Evolutionary conservation across 2,329 filamentous ascomycete genomes (phyloP), one percentile per base, ranked within the genome.

Genomic region (Aspergillus fumigatus): DNA sequence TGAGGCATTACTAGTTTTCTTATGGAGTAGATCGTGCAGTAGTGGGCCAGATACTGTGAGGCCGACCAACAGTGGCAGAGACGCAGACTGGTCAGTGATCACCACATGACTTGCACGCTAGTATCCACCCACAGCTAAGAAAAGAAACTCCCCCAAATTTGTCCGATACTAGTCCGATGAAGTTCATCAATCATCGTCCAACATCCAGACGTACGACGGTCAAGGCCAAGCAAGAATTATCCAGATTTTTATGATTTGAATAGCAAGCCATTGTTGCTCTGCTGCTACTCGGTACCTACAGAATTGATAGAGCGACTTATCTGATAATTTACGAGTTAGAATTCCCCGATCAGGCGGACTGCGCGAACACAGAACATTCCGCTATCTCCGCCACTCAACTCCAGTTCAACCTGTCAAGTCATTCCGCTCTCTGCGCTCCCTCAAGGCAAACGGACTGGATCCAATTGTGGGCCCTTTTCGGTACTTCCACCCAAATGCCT

Each of bases 361-460:
- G 41, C 48, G 52, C 48, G 48, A 27, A 55, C 53, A 48, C 57
- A 58, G 55, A 53, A 45, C 59, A 58, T 56, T 56, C 50, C 60
- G 56, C 63, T 62, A 62, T 61, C 57, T 58, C 51, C 62, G 63
- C 63, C 63, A 64, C 63, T 64, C 53, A 48, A 55, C 52, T 53
- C 51, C 51, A 57, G 55, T 45, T 55, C 49, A 62, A 59, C 63
- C 62, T 65, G 62, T 65, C 63, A 64, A 56, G 51, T 62, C 27
- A 29, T 57, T 50, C 54, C 51, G 35, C 54, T 49, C 51, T 54
- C 45, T 40, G 48, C 43, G 29, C 41, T 48, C 48, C 45, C 41
- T 57, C 48, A 50, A 48, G 27, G 50, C 53, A 48, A 56, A 51
- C 49, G 47, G 38, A 52, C 54, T 35, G 29, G 52, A 25, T 45